Percentiles rank a stretch among this genome's conserved stretches.
Evolutionary conservation across 2,329 filamentous ascomycete genomes (phyloP).

Genomic region (Diplodia scrobiculata): DNA sequence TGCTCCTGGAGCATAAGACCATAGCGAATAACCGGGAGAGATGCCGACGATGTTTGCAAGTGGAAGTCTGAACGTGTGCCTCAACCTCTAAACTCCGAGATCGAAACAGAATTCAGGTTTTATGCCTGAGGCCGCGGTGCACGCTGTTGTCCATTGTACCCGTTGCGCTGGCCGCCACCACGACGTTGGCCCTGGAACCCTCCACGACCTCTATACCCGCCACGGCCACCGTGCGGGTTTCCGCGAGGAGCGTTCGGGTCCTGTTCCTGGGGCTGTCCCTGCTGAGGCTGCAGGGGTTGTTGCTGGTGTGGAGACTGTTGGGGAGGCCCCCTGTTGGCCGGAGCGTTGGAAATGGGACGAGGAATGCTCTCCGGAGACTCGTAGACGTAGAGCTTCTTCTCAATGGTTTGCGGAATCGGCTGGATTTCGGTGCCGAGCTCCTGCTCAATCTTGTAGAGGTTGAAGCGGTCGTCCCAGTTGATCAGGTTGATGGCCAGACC

Average conservation of each 20-base stretch:
- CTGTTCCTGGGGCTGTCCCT: conserved; percentile 37
- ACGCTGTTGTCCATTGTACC: conserved; percentile 40
- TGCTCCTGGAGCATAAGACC: conserved; percentile 16
- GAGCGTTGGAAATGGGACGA: conserved; percentile 67
- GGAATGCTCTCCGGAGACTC: conserved; percentile 95
- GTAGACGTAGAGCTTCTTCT: conserved; percentile 98
- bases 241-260: conserved; percentile 32
- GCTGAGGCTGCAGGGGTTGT: conserved; percentile 20
- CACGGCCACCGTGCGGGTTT: conserved; percentile 29
- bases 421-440: conserved; percentile 97
- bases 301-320: conserved; percentile 28
- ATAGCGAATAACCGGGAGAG: conserved; percentile 27
- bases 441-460: conserved; percentile 97
- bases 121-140: conserved; percentile 42
- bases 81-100: conserved; percentile 30
- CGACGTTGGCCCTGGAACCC: conserved; percentile 36
- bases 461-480: conserved; percentile 99
- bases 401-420: conserved; percentile 89
- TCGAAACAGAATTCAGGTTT: conserved; percentile 1
- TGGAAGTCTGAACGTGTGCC: conserved; percentile 27
- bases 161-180: conserved; percentile 40
- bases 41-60: conserved; percentile 26
- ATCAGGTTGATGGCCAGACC: conserved; percentile 98
- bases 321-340: conserved; percentile 37
- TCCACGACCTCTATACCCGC: conserved; percentile 30